Conservation (phyloP, 2,329 filamentous ascomycete species). For the Aureobasidium sp. region DNA sequence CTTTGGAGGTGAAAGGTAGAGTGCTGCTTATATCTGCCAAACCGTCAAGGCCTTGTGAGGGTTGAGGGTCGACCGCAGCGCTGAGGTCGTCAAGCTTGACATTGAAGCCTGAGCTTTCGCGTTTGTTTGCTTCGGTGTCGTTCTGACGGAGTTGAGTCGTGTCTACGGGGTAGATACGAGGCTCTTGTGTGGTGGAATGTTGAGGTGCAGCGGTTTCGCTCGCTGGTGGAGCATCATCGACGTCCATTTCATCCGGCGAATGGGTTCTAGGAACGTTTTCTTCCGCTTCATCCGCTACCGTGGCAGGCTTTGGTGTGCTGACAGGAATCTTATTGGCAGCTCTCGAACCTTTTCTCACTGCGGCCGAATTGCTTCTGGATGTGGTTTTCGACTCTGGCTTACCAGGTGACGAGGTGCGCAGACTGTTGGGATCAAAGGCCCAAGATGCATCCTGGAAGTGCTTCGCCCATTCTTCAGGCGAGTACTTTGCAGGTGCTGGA, state of each 20-base stretch:
- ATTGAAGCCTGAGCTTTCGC: constrained; percentile 17
- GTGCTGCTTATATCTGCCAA: constrained; percentile 47
- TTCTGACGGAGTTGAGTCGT: constrained; percentile 17
- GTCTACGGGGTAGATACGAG: constrained; percentile 27
- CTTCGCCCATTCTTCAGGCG: constrained; percentile 36
- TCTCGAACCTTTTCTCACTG: constrained; percentile 4
- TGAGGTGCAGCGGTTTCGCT: background rate
- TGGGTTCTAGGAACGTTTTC: constrained; percentile 22
- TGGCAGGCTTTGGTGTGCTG: constrained; percentile 8
- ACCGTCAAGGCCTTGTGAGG: constrained; percentile 48
- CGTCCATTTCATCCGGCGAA: constrained; percentile 41
- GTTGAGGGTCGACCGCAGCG: constrained; percentile 41
- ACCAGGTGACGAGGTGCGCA: constrained; percentile 2
- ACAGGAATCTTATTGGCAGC: constrained; percentile 8
- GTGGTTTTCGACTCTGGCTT: background rate
- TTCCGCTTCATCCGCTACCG: constrained; percentile 21
- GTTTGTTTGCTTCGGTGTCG: constrained; percentile 15
- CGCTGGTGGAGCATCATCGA: constrained; percentile 33
- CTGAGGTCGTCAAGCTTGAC: constrained; percentile 43
- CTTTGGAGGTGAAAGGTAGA: constrained; percentile 52
- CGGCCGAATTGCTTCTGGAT: constrained; percentile 8
- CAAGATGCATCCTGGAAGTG: constrained; percentile 39
- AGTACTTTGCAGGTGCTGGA: constrained; percentile 29
- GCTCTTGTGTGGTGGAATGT: constrained; percentile 14
- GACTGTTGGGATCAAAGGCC: constrained; percentile 21